Percentiles rank a stretch among this genome's conserved stretches.
phyloP scores from a whole-genome alignment of 2,329 filamentous ascomycete species.

The Alternaria consortialis region DNA sequence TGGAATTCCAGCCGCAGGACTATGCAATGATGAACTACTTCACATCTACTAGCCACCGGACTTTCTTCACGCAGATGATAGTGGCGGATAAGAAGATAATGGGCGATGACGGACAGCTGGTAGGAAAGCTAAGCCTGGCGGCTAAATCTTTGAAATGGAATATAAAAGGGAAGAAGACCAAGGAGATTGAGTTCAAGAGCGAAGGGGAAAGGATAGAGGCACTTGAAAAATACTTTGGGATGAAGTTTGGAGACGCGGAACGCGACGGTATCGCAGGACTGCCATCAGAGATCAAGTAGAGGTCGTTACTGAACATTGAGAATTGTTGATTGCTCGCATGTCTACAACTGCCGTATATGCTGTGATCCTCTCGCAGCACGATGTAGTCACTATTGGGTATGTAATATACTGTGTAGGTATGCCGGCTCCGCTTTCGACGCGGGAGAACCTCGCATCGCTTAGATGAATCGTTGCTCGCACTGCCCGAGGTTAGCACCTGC shows the following conservation, averaged over 20 bases:
- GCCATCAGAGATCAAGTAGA: constrained; percentile 45
- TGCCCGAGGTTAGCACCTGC: constrained; percentile 40
- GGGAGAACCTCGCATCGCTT: constrained; percentile 17
- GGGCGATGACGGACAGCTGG: constrained; percentile 45
- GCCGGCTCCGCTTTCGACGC: no score
- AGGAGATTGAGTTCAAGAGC: constrained; percentile 51
- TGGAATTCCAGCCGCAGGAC: constrained; percentile 48
- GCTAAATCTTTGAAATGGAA: constrained; percentile 58
- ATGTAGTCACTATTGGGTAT: constrained; percentile 1
- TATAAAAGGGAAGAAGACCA: constrained; percentile 53
- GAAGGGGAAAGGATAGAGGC: constrained; percentile 57
- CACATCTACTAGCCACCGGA: constrained; percentile 45
- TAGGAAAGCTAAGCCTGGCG: constrained; percentile 54
- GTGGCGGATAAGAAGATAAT: constrained; percentile 62
- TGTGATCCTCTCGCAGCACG: neutral
- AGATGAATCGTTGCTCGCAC: constrained; percentile 52
- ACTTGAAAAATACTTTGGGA: constrained; percentile 56
- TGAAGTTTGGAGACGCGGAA: constrained; percentile 52
- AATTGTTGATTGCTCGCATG: constrained; percentile 26
- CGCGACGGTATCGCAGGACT: constrained; percentile 49
- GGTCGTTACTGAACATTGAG: constrained; percentile 6
- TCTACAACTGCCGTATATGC: constrained; percentile 22
- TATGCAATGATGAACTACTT: constrained; percentile 47
- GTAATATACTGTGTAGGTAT: neutral
- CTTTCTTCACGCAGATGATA: constrained; percentile 44